Evolutionary conservation across 2,329 filamentous ascomycete genomes (phyloP).

Genomic region (Emergomyces africanus): DNA sequence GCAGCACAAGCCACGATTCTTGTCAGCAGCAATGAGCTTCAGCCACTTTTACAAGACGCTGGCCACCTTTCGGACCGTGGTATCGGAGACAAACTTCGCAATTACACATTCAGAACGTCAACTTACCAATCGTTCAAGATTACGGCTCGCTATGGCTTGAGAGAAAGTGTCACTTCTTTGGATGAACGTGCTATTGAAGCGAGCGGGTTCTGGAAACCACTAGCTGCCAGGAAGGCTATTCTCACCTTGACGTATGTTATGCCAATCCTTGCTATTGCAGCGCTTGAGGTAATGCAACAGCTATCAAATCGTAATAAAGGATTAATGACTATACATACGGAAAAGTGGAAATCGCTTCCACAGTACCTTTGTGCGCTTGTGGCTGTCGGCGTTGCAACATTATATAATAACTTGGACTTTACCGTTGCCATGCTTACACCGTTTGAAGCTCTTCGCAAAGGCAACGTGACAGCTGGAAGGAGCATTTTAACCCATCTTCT

Average conservation of each 20-base stretch:
- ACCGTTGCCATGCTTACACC: background rate
- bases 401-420: background rate
- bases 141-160: background rate
- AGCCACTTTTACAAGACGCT: background rate
- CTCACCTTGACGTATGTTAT: background rate
- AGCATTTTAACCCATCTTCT: background rate
- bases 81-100: background rate
- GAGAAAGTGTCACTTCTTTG: background rate
- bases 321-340: background rate
- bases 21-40: background rate
- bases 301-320: background rate
- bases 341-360: background rate
- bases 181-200: background rate
- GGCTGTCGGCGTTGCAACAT: background rate
- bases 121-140: constrained; percentile 1
- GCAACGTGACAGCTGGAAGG: background rate
- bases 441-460: background rate
- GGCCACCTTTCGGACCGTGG: background rate
- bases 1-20: background rate
- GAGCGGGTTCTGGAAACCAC: background rate
- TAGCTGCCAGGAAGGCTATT: background rate
- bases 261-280: background rate
- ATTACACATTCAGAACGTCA: background rate
- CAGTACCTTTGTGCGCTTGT: background rate
- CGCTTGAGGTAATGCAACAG: background rate